Conservation (phyloP, 1,284 basidiomycete genomes). For the Ustilago crameri region DNA sequence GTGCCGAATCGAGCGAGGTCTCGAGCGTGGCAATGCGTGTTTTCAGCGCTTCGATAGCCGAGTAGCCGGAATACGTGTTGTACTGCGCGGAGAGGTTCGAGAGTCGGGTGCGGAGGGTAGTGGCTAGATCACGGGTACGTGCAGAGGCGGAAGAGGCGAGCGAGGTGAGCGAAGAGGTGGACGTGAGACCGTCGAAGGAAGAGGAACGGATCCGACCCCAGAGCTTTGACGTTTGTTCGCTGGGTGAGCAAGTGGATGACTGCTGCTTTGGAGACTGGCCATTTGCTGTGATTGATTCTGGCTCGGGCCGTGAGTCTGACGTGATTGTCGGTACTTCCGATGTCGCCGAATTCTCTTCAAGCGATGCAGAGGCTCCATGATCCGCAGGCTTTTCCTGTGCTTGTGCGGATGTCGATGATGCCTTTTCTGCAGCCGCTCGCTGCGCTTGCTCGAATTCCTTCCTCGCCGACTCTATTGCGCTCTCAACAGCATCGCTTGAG, state of each 20-base stretch:
- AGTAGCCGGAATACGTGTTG: slow-evolving; percentile 60
- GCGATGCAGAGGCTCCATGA: not conserved
- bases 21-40: slow-evolving; percentile 33
- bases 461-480: not conserved
- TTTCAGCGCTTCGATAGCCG: slow-evolving; percentile 53
- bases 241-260: not conserved
- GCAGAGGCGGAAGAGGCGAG: slow-evolving; percentile 4
- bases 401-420: not conserved
- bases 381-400: not conserved
- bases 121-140: slow-evolving; percentile 5
- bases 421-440: not conserved
- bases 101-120: slow-evolving; percentile 16
- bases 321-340: not conserved
- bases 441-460: not conserved
- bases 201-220: slow-evolving; percentile 14
- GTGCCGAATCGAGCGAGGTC: slow-evolving; percentile 13
- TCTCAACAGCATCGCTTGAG: not conserved
- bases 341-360: not conserved
- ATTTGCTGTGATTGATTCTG: not conserved
- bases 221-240: not conserved
- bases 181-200: slow-evolving; percentile 26
- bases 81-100: slow-evolving; percentile 43
- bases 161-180: slow-evolving; percentile 10
- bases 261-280: not conserved
- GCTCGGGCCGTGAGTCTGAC: no score